phyloP scores from a whole-genome alignment of 768 basidiomycete genomes.

The Termitomyces sp. region DNA sequence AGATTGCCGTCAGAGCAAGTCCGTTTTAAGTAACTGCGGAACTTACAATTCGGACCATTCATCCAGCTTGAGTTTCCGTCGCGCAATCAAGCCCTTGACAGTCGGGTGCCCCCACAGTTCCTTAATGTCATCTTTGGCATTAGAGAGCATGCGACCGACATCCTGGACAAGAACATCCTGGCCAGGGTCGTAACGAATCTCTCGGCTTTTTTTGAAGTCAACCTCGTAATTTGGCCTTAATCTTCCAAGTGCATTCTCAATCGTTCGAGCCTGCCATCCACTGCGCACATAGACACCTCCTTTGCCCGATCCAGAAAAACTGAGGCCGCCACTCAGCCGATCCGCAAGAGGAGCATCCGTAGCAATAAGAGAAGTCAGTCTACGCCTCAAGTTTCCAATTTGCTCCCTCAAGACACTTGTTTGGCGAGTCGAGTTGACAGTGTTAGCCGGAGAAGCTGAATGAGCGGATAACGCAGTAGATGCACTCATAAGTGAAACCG shows the following conservation, averaged over 20 bases:
- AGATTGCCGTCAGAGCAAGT: slow-evolving; percentile 9
- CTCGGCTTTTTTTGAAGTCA: slow-evolving; percentile 27
- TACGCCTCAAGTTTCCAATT: slow-evolving; percentile 53
- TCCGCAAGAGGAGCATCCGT: slow-evolving; percentile 63
- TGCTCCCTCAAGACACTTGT: slow-evolving; percentile 27
- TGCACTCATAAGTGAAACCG: slow-evolving; percentile 29
- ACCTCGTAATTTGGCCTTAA: slow-evolving; percentile 26
- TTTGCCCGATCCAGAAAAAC: slow-evolving; percentile 71
- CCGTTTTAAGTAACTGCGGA: slow-evolving; percentile 1
- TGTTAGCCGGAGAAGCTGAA: slow-evolving; percentile 18
- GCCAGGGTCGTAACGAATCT: slow-evolving; percentile 27
- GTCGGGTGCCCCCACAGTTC: slow-evolving; percentile 70
- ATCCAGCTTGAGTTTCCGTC: slow-evolving; percentile 70
- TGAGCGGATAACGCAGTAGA: slow-evolving; percentile 14
- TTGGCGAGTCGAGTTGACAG: slow-evolving; percentile 23
- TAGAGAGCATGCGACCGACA: slow-evolving; percentile 53
- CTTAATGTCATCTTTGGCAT: slow-evolving; percentile 58
- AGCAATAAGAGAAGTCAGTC: slow-evolving; percentile 55
- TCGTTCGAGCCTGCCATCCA: slow-evolving; percentile 74
- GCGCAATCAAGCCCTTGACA: slow-evolving; percentile 63
- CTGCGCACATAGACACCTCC: slow-evolving; percentile 73
- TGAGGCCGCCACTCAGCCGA: slow-evolving; percentile 68
- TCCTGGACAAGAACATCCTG: slow-evolving; percentile 57
- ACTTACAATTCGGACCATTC: slow-evolving; percentile 89
- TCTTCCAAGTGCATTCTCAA: slow-evolving; percentile 46